A percentile compares a stretch with the other conserved stretches of the same genome.
Conservation (phyloP, 2,329 filamentous ascomycete species). For the Alternaria viburni region DNA sequence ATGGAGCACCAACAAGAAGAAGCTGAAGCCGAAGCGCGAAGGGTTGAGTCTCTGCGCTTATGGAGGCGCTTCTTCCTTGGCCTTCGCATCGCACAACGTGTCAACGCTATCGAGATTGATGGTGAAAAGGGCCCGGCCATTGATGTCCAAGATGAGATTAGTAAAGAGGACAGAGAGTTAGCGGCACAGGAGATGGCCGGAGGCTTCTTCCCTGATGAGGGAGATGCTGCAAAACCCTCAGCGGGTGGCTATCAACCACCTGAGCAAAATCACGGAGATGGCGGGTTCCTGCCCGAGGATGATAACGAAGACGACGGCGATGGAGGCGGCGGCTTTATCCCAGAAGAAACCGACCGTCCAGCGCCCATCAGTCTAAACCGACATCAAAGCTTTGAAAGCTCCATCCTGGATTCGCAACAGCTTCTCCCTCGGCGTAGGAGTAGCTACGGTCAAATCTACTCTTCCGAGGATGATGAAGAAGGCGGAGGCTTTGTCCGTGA, state of each 20-base stretch:
- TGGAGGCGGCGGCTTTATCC: constrained; percentile 27
- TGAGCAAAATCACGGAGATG: constrained; percentile 20
- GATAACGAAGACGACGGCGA: not conserved
- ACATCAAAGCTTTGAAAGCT: constrained; percentile 46
- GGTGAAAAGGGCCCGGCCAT: constrained; percentile 36
- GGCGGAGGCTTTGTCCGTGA: constrained; percentile 27
- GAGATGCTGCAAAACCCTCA: constrained; percentile 47
- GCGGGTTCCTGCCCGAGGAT: constrained; percentile 20
- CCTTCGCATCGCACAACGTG: constrained; percentile 73
- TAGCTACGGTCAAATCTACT: constrained; percentile 33
- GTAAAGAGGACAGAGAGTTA: constrained; percentile 34
- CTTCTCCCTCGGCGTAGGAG: constrained; percentile 31
- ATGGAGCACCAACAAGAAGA: constrained; percentile 71
- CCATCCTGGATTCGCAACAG: constrained; percentile 36
- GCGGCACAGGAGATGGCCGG: constrained; percentile 42
- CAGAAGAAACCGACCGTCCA: constrained; percentile 18
- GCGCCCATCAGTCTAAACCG: constrained; percentile 24
- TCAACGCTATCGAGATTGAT: constrained; percentile 62
- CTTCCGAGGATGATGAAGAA: constrained; percentile 30
- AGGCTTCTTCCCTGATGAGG: constrained; percentile 57
- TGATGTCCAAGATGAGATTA: constrained; percentile 42
- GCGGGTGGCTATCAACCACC: constrained; percentile 17
- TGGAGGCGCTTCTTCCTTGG: constrained; percentile 68
- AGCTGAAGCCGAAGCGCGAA: constrained; percentile 63
- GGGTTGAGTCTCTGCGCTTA: constrained; percentile 57